Evolutionary conservation across 352 stramenopile genomes (phyloP), one percentile per base, ranked within the genome.

Genomic region (Globisporangium parvum): DNA sequence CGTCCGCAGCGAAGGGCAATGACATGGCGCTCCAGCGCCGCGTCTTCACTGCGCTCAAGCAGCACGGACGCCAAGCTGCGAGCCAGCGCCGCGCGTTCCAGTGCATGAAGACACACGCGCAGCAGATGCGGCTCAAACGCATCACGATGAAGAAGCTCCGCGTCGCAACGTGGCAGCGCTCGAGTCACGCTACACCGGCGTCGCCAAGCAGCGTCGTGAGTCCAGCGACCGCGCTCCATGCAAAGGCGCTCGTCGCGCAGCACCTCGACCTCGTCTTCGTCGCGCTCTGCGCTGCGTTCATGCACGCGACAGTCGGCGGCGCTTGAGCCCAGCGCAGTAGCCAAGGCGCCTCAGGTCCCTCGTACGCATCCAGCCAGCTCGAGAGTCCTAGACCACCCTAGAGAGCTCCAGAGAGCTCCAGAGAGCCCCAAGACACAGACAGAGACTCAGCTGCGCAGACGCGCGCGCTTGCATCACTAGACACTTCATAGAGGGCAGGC

Each of bases 61-160:
- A 46, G 31, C 42, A 60, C 20, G 28, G 47, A 14, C 12, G 42
- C n/a, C 47, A 57, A 11, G 21, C 67, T 17, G 55, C 35, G 0
- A 69, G 69, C 35, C 86, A 87, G 61, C 57, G 65, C 46, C 58
- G 62, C 11, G 79, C 63, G 14, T 86, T 91, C 48, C 55, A 71
- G 9, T n/a, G 44, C 31, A 39, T 65, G 39, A 57, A 52, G 51
- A 31, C 17, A 3, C 40, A 64, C 26, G 42, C 39, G 58, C 51
- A 54, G 39, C 45, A 64, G 37, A 59, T 64, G 51, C 56, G 51
- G 9, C 56, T 85, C 37, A 76, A 82, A 46, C 57, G 40, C 28
- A 26, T 4, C 6, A 49, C 39, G 46, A 60, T 53, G 44, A 23
- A 17, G 26, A 56, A 41, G 8, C 31, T 60, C 15, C 40, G 47